Conservation (phyloP, 305 asterid species). For the Rubia peregrina region DNA sequence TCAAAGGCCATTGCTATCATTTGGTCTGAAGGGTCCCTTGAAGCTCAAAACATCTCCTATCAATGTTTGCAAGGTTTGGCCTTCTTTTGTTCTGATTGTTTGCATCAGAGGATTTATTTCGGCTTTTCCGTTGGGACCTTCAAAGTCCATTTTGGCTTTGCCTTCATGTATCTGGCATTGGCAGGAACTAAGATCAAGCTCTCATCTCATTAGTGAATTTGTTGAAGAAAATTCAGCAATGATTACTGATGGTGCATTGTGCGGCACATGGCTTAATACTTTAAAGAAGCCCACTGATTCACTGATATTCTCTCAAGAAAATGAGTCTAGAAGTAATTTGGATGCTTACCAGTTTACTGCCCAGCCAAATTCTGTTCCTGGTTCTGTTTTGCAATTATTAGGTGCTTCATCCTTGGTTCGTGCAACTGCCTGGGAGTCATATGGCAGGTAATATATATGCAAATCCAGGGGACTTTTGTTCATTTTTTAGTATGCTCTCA, state of each 20-base stretch:
- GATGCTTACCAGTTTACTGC: slow-evolving; percentile 52
- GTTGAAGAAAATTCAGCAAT: slow-evolving; percentile 61
- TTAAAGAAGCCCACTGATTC: slow-evolving; percentile 58
- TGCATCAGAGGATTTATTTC: slow-evolving; percentile 11
- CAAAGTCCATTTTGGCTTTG: slow-evolving; percentile 12
- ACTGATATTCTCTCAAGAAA: slow-evolving; percentile 54
- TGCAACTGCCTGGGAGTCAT: slow-evolving; percentile 92
- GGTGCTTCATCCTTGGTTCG: slow-evolving; percentile 88
- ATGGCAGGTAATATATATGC: slow-evolving; percentile 63
- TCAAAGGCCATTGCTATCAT: slow-evolving; percentile 82
- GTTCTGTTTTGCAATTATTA: slow-evolving; percentile 67
- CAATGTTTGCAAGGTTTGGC: slow-evolving; percentile 76
- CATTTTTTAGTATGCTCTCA: slow-evolving; percentile 2
- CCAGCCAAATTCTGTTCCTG: slow-evolving; percentile 74
- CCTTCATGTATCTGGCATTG: slow-evolving; percentile 31
- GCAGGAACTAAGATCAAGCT: slow-evolving; percentile 78
- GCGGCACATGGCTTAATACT: slow-evolving; percentile 72
- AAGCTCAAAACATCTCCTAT: slow-evolving; percentile 70
- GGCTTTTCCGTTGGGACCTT: slow-evolving; percentile 1
- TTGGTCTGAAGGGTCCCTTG: slow-evolving; percentile 88
- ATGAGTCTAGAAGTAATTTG: slow-evolving; percentile 32
- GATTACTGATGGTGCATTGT: slow-evolving; percentile 71
- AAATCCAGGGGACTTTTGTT: slow-evolving; percentile 18
- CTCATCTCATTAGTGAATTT: slow-evolving; percentile 65
- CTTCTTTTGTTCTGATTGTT: slow-evolving; percentile 10